Percentiles rank a stretch among this genome's conserved stretches.
phyloP scores from a whole-genome alignment of 352 stramenopile species.

The Pythium vanterpoolii region DNA sequence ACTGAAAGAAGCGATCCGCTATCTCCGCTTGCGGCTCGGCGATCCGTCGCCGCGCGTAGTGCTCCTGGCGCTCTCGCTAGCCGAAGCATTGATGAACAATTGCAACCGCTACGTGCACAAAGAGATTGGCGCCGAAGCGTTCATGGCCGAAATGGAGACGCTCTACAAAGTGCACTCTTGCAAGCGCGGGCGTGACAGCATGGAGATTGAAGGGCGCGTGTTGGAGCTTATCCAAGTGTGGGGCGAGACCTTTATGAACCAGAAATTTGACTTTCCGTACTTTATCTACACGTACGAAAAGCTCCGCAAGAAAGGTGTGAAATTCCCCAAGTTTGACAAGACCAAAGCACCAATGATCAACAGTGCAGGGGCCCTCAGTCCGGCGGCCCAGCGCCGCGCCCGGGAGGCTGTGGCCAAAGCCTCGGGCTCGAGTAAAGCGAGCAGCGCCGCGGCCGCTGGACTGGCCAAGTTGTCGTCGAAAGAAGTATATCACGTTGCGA shows the following conservation, averaged over 20 bases:
- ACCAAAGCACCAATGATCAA: constrained; percentile 33
- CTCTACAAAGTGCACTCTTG: constrained; percentile 74
- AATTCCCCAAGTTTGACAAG: constrained; percentile 78
- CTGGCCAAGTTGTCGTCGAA: constrained; percentile 48
- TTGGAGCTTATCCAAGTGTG: constrained; percentile 77
- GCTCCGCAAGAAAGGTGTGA: constrained; percentile 73
- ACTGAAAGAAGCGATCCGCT: constrained; percentile 72
- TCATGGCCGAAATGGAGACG: constrained; percentile 70
- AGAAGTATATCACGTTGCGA: constrained; percentile 61
- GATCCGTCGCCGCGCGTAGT: constrained; percentile 63
- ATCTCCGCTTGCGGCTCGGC: constrained; percentile 58
- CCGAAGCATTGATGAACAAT: constrained; percentile 77
- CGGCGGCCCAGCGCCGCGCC: constrained; percentile 1
- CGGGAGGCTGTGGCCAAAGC: constrained; percentile 4
- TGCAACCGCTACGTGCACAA: constrained; percentile 64
- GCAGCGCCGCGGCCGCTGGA: constrained; percentile 15
- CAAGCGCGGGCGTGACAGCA: constrained; percentile 64
- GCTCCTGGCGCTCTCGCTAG: constrained; percentile 60
- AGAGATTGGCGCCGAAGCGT: constrained; percentile 62
- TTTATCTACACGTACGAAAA: constrained; percentile 86
- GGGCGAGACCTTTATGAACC: constrained; percentile 78
- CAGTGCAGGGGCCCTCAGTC: constrained; percentile 3
- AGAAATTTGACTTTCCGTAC: constrained; percentile 64
- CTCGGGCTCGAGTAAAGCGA: constrained; percentile 10
- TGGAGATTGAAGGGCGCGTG: constrained; percentile 68